These are phyloP conservation scores for Apiospora kogelbergensis DNA, from an alignment of 2,329 filamentous ascomycete genomes.

Conservation along the genomic window DNA sequence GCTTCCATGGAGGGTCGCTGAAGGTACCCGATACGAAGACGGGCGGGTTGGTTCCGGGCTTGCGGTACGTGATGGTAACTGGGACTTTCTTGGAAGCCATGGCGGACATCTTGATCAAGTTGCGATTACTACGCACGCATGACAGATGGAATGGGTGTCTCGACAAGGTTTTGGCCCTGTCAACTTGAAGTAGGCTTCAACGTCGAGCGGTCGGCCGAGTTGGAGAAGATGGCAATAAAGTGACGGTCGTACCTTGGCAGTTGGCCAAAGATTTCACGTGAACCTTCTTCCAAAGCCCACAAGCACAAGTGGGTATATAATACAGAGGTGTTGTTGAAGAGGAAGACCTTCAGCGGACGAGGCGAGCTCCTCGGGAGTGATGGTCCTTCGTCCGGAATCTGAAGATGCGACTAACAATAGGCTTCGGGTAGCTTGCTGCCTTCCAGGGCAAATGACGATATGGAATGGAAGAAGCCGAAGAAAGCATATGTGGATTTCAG, in stretches of 20 bases:
- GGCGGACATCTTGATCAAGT: neutral
- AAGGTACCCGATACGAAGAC: conserved; percentile 72
- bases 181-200: neutral
- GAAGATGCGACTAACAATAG: neutral
- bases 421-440: neutral
- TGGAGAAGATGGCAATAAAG: neutral
- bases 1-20: conserved; percentile 58
- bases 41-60: conserved; percentile 61
- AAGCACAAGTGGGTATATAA: neutral
- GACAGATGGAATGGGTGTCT: neutral
- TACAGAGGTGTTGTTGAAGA: neutral
- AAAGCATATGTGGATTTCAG: neutral
- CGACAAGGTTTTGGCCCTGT: neutral
- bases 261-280: neutral
- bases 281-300: neutral
- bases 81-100: conserved; percentile 29
- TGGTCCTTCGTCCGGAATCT: neutral
- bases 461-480: neutral
- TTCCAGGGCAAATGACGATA: neutral
- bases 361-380: neutral
- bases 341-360: neutral
- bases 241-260: neutral
- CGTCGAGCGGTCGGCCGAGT: neutral
- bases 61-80: conserved; percentile 61
- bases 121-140: conserved; percentile 6